phyloP scores from a whole-genome alignment of 345 rosid genomes.

The Pugionium cornutum region DNA sequence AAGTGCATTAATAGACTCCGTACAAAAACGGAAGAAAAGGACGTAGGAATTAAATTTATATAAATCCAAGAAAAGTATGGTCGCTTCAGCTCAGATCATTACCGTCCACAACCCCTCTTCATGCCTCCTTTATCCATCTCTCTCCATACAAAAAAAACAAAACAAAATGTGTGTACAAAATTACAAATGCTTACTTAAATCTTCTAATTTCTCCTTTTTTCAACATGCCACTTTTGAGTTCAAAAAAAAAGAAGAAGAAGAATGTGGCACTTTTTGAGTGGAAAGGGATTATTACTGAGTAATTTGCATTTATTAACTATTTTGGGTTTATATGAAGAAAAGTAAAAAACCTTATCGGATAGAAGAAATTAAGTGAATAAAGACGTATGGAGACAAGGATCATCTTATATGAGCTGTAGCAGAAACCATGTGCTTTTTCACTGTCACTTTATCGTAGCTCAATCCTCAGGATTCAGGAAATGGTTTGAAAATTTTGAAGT shows the following conservation, averaged over 20 bases:
- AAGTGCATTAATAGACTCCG: slow-evolving; percentile 8
- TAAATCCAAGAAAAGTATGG: slow-evolving; percentile 32
- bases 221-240: too few relatives aligned
- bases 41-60: slow-evolving; percentile 15
- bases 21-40: slow-evolving; percentile 25
- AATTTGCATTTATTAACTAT: too few relatives aligned
- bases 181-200: not conserved
- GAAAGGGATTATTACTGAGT: not conserved
- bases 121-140: slow-evolving; percentile 25
- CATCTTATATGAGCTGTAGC: slow-evolving; percentile 29
- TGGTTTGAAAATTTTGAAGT: slow-evolving; percentile 13
- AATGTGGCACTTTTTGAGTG: not conserved
- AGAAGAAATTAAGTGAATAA: slow-evolving; percentile 31
- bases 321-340: slow-evolving; percentile 31
- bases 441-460: slow-evolving; percentile 33
- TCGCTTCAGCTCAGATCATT: slow-evolving; percentile 30
- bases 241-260: too few relatives aligned
- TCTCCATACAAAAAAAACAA: not conserved
- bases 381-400: slow-evolving; percentile 34
- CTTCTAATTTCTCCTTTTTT: not conserved
- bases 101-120: slow-evolving; percentile 25
- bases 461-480: not conserved
- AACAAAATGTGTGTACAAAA: not conserved
- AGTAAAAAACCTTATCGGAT: slow-evolving; percentile 36
- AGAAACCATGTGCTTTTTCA: slow-evolving; percentile 41